Evolutionary conservation across 1,284 basidiomycete genomes (phyloP), one percentile per base, ranked within the genome.

Genomic region (Grifola frondosa): DNA sequence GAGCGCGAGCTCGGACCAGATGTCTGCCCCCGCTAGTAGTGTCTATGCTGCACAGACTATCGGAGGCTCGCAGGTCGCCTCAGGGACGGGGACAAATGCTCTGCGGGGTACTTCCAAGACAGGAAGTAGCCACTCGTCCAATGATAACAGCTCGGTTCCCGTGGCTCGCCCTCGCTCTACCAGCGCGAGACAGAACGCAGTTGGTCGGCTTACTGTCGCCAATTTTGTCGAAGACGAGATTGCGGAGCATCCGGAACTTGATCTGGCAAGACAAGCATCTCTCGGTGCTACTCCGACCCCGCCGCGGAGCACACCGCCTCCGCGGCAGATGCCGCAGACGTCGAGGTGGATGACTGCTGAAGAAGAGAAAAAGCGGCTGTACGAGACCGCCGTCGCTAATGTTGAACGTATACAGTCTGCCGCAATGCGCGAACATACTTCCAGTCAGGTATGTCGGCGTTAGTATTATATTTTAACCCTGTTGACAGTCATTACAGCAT

Each of bases 291-390:
- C 50, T 3, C 15, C 17, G 15, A 38, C 47, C 9, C 34, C 42
- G 20, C 28, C 22, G 3, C 16, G 30, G 28, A 41, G 24, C 16
- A 26, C 31, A 8, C 28, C 38, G 17, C 37, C 40, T 19, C 9
- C 42, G 22, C 37, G 15, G n/a, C 33, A 38, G 13, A 31, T 48
- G 8, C 17, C 49, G 19, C 13, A 44, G 30, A 34, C 28, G 19
- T 36, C 52, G 22, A 52, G 46, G 12, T 85, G 78, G 78, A 62
- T 62, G 3, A 71, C 63, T 12, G 82, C 85, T 1, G 82, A 80
- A 54, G 75, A 85, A 21, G 86, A 88, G 61, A 88, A 88, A 62
- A 64, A 69, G 49, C 60, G 62, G 40, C 62, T 88, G 36, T 91
- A 87, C 55, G 78, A 88, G 43, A 66, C 68, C 32, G 89, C 89